Evolutionary conservation across 2,329 filamentous ascomycete genomes (phyloP), one percentile per base, ranked within the genome.

Genomic region (Verticillium klebahnii): DNA sequence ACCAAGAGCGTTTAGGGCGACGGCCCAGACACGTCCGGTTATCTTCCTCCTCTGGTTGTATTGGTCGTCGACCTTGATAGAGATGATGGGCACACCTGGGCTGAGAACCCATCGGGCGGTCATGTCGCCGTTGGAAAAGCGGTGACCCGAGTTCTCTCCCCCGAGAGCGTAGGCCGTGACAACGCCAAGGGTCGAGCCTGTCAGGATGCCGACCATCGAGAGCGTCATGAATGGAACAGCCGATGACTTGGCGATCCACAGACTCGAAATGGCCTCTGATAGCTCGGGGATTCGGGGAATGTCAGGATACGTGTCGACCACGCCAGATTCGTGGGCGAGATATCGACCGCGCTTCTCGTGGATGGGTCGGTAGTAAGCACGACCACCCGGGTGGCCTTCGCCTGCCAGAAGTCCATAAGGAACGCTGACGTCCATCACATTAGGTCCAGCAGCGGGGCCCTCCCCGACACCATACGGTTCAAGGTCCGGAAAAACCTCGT

Each of bases 341-440:
- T 93, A 94, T 19, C 88, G 88, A 17, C 93, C 92, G 58, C 89
- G 85, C 74, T 88, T 86, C 74, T 96, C 92, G 56, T 88, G 86
- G 2, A 83, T 82, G 11, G 87, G 85, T 37, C 92, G 89, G 70
- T 90, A 96, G 72, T 93, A 95, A 55, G 87, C 84, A 61, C 89
- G 87, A 3, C 94, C 93, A 57, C 91, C 91, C 0, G 93, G 93
- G 61, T 89, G 92, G 2, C 92, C 93, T 77, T 97, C 92, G 3
- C 93, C 94, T 60, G 91, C 89, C 8, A 96, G 78, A 77, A 94
- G 85, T 9, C 94, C 94, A 71, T 91, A 93, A 9, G 86, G 85
- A 69, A 94, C 91, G 70, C 93, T 97, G 39, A 97, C 85, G 71
- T 97, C 93, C 89, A 97, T 93, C 39, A 90, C 85, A 69, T 97